Base-by-base conservation (phyloP, 257 asterid genomes). In the Capsicum pubescens region DNA sequence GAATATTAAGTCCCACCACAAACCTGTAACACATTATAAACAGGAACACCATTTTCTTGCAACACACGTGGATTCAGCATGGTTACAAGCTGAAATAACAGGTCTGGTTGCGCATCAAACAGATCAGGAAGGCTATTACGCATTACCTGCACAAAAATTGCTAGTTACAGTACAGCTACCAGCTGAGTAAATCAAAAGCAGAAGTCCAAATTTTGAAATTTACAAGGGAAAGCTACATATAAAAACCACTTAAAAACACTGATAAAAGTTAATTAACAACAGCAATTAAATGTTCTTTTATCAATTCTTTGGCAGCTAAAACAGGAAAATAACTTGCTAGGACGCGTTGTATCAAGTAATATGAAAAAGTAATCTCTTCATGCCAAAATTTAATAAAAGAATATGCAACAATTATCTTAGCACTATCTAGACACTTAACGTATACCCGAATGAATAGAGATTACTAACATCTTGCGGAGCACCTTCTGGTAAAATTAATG, bases 21-120 rank as follows among this genome's bases (percentile, higher is more conserved):
- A 15, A 95, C 99, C 96, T 95, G 99, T 82, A 95, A 83, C 86
- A 95, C 87, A 89, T 94, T 94, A 91, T 94, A 95, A 85, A 95
- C 99, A 71, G 97, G 99, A 82, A 95, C 99, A 83, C 94, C 94
- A 86, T 93, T 92, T 85, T 91, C 96, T 90, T 90, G 97, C 87
- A 95, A 89, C 84, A 94, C 98, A 57, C 92, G 87, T 19, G 99
- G 99, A 86, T 93, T 94, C 89, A 95, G 93, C 99, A 95, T 95
- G 8, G 99, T 95, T 80, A 95, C 94, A 55, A 95, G 98, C 94
- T 95, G 99, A 90, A 95, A 95, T 86, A 95, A 84, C 81, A 95
- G 90, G 86, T 95, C 99, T 4, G 98, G 99, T 72, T 95, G 99
- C 60, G 97, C 96, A 86, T 95, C 99, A 88, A 95, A 95, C 88